Evolutionary conservation across 495 filamentous ascomycete genomes (phyloP), one percentile per base, ranked within the genome.

Genomic region (Neurospora terricola): DNA sequence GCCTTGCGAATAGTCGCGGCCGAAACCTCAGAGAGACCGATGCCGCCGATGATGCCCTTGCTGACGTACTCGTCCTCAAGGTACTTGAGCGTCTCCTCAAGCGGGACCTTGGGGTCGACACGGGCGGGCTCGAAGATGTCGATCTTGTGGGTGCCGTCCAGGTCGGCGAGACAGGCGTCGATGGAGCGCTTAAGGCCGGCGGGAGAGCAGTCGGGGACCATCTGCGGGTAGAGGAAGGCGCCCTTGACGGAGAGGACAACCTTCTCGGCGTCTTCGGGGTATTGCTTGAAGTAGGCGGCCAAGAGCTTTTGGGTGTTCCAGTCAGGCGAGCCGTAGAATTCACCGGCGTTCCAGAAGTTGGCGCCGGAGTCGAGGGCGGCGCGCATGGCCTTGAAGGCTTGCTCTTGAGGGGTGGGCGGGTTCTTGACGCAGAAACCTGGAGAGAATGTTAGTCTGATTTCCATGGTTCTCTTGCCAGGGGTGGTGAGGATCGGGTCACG

Each of bases 111-210:
- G 80, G 81, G 84, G 76, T 96, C 93, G 38, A 91, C 85, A 4
- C 94, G 85, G 21, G 91, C 92, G 73, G 82, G 88, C 80, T 95
- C 90, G 76, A 93, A 97, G 74, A 96, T 87, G 80, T 97, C 94
- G 72, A 97, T 83, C 70, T 83, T 89, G 84, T 95, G 94, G 74
- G 89, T 90, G 10, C 90, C 91, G 54, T 89, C 86, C 5, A 93
- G 83, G 37, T 87, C 76, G 16, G 79, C 86, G 43, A 93, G 78
- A 73, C 86, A 89, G 72, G 90, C 87, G 45, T 94, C 90, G 66
- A 96, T 84, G 62, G 87, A 89, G 21, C 87, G 85, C 11, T 89
- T 86, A 3, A 92, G 86, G 69, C 88, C 87, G 73, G 87, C 86
- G 59, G 88, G 86, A 18, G 86, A 87, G 69, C 90, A 88, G 73